Evolutionary conservation across 169 alveolate genomes (phyloP), one percentile per base, ranked within the genome.

Genomic region (Babesia divergens): DNA sequence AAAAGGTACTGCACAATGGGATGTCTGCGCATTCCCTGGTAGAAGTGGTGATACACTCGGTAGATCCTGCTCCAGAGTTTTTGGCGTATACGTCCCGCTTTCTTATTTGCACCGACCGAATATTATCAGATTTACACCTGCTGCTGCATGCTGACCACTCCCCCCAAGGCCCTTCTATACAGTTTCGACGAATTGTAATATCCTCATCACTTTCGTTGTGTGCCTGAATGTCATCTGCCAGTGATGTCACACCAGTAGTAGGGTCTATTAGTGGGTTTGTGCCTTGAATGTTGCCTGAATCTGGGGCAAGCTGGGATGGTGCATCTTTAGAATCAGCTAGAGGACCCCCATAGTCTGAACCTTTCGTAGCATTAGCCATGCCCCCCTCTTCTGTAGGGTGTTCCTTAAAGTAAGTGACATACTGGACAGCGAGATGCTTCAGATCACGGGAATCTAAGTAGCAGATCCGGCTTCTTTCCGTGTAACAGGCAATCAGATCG

Each of bases 131-230:
- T 6, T 38, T 7, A 50, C 88, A 80, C n/a, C 20, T 37, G 50
- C 38, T 69, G 50, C 84, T 80, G 35, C 88, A 80, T 9, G 51
- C 55, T 11, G 74, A 46, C 88, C 88, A 80, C n/a, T 58, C 72
- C 4, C 74, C 76, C 88, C 88, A 80, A 6, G 65, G 75, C 24
- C 81, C 76, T 13, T 58, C 54, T 6, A 75, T 66, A 32, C 66
- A 74, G 64, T 74, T 64, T 14, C 71, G 69, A 22, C 38, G 42
- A 16, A 55, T 6, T 9, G 29, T 18, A 6, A 43, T 28, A 28
- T 46, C 43, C n/a, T 32, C 74, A 3, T n/a, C 74, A 9, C 29
- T 53, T 24, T 18, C 26, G n/a, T 42, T 3, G 35, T 29, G 46
- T 44, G 20, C 70, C 52, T 8, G 13, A 46, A 26, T 16, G 20